A percentile compares a stretch with the other conserved stretches of the same genome.
These are phyloP conservation scores for Phytophthora boehmeriae DNA, from an alignment of 352 stramenopile species.

Conservation along the genomic window DNA sequence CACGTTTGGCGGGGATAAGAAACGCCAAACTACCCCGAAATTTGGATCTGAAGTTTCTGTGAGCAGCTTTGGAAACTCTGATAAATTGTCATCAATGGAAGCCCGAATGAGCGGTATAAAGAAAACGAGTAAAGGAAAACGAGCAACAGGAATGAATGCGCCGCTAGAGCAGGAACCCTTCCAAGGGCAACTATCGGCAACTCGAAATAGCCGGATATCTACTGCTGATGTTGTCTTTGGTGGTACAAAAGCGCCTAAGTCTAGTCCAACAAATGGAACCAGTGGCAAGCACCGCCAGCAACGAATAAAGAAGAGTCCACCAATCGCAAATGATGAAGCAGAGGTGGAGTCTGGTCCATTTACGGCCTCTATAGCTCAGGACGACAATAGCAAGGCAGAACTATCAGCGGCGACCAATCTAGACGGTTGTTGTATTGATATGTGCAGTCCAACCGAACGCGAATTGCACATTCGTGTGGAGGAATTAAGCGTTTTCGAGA, in stretches of 20 bases:
- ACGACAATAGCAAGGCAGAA: slow-evolving; percentile 55
- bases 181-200: slow-evolving; percentile 10
- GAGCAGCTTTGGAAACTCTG: slow-evolving; percentile 16
- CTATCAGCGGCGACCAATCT: slow-evolving; percentile 69
- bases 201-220: slow-evolving; percentile 13
- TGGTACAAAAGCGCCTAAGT: slow-evolving; percentile 8
- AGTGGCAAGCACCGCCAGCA: slow-evolving; percentile 28
- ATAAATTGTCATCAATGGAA: slow-evolving; percentile 34
- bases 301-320: slow-evolving; percentile 33
- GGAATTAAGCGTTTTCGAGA: slow-evolving; percentile 88
- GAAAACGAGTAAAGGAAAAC: slow-evolving; percentile 34
- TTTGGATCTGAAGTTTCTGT: slow-evolving; percentile 23
- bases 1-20: slow-evolving; percentile 31
- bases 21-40: slow-evolving; percentile 20
- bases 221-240: slow-evolving; percentile 9
- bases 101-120: slow-evolving; percentile 35
- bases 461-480: slow-evolving; percentile 88
- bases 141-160: slow-evolving; percentile 14
- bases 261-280: slow-evolving; percentile 24
- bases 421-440: slow-evolving; percentile 81
- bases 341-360: slow-evolving; percentile 15
- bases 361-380: neutral
- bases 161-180: slow-evolving; percentile 18
- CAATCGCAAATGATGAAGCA: slow-evolving; percentile 23
- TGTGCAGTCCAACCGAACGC: slow-evolving; percentile 82